These are phyloP conservation scores for Cyclotella cryptica DNA, from an alignment of 108 stramenopile genomes.

Conservation along the genomic window DNA sequence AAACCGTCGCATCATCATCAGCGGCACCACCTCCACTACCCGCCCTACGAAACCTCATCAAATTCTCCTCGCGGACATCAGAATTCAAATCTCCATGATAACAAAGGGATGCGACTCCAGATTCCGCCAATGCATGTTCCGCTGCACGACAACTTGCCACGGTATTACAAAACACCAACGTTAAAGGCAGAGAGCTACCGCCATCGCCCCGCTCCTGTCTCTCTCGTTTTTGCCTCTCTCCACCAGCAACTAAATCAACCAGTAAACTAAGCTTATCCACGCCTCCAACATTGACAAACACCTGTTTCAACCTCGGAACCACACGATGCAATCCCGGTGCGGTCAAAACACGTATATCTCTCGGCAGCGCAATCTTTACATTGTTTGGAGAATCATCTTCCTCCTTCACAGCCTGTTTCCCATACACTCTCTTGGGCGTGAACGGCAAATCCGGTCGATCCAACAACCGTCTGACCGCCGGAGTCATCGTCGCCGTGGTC, in stretches of 20 bases:
- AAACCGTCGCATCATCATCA: constrained; percentile 61
- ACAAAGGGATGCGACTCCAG: constrained; percentile 64
- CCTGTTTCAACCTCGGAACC: constrained; percentile 88
- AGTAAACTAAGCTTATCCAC: constrained; percentile 90
- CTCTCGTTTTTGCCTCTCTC: constrained; percentile 43
- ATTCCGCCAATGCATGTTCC: constrained; percentile 89
- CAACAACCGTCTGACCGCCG: constrained; percentile 75
- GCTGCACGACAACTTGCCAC: constrained; percentile 90
- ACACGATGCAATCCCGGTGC: constrained; percentile 91
- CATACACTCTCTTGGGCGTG: constrained; percentile 57
- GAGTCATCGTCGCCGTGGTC: constrained; percentile 97
- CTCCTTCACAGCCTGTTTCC: constrained; percentile 30
- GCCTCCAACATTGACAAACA: constrained; percentile 92
- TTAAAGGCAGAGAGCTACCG: constrained; percentile 40
- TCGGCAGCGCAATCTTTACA: constrained; percentile 64
- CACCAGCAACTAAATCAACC: constrained; percentile 69
- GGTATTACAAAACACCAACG: constrained; percentile 97
- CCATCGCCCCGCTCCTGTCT: constrained; percentile 8
- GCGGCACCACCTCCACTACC: constrained; percentile 31
- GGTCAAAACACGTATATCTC: constrained; percentile 77
- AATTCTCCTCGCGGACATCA: constrained; percentile 65
- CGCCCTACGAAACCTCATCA: constrained; percentile 66
- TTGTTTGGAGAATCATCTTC: constrained; percentile 23
- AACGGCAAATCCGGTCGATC: constrained; percentile 63
- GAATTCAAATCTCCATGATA: constrained; percentile 94